phyloP scores from a whole-genome alignment of 208 protist genomes.

The Wallacemonas sp. region DNA sequence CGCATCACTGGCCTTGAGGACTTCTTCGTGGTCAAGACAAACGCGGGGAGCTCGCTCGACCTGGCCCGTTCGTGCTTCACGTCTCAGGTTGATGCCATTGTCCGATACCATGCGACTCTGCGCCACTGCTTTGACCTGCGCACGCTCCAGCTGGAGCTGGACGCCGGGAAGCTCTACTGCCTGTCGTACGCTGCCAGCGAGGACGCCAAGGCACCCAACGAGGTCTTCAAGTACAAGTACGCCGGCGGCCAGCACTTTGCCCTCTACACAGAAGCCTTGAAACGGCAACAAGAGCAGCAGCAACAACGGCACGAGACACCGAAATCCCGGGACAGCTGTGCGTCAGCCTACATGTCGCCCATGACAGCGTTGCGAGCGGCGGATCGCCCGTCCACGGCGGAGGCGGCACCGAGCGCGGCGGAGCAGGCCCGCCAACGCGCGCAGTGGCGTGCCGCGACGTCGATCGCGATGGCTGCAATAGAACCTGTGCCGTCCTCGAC shows the following conservation, averaged over 20 bases:
- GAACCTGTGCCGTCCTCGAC: neutral
- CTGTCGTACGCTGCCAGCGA: conserved; percentile 66
- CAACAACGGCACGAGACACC: too few species aligned
- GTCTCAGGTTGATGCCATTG: conserved; percentile 53
- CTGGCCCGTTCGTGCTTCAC: conserved; percentile 61
- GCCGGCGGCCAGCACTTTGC: conserved; percentile 70
- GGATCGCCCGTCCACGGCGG: too few species aligned
- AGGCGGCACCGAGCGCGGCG: too few species aligned
- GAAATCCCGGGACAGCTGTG: too few species aligned
- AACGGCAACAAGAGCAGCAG: conserved; percentile 29
- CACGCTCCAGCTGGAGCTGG: conserved; percentile 64
- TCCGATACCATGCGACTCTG: conserved; percentile 45
- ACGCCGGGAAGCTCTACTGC: conserved; percentile 58
- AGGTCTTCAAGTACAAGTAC: conserved; percentile 72
- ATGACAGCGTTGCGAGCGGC: too few species aligned
- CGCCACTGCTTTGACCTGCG: conserved; percentile 35
- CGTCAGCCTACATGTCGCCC: too few species aligned
- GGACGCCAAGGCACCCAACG: conserved; percentile 46
- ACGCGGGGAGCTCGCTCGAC: conserved; percentile 59
- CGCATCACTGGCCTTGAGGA: conserved; percentile 58
- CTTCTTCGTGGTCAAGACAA: conserved; percentile 70
- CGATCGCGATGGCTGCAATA: neutral
- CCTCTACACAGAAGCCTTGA: conserved; percentile 37
- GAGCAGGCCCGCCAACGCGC: neutral
- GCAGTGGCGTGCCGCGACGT: conserved; percentile 3